phyloP scores from a whole-genome alignment of 306 rosid species.

The Senna tora region DNA sequence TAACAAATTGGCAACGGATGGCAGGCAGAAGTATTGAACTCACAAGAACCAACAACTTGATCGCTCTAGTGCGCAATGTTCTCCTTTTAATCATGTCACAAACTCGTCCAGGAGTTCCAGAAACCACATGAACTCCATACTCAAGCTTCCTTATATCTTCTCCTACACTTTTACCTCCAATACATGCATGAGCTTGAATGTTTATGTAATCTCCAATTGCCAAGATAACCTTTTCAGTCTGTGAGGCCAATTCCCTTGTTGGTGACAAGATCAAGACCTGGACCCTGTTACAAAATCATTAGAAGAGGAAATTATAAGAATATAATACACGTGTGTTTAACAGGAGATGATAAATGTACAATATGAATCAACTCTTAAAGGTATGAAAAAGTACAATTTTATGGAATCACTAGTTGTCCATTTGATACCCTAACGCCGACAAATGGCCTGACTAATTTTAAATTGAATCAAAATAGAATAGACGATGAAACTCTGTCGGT shows the following conservation, averaged over 20 bases:
- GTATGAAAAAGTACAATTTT: neutral
- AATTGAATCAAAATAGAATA: neutral
- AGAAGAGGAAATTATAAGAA: neutral
- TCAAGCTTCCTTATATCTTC: constrained; percentile 96
- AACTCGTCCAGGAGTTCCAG: constrained; percentile 99
- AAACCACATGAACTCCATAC: constrained; percentile 95
- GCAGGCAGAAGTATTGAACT: constrained; percentile 38
- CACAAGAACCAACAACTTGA: constrained; percentile 81
- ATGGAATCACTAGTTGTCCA: neutral
- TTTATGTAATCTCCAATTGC: constrained; percentile 90
- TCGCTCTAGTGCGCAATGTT: constrained; percentile 88
- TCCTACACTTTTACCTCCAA: constrained; percentile 96
- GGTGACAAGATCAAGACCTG: constrained; percentile 95
- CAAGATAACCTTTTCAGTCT: constrained; percentile 89
- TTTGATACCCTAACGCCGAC: neutral
- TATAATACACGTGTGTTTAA: neutral
- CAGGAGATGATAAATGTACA: neutral
- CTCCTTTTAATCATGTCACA: constrained; percentile 99
- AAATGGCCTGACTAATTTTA: neutral
- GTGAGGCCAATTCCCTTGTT: constrained; percentile 93
- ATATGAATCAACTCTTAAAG: constrained; percentile 7
- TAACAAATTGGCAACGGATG: neutral
- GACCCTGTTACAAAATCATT: constrained; percentile 52
- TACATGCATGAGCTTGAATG: constrained; percentile 88
- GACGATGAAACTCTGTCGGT: neutral